phyloP scores from a whole-genome alignment of 2,329 filamentous ascomycete species.

The Fusarium mundagurra region DNA sequence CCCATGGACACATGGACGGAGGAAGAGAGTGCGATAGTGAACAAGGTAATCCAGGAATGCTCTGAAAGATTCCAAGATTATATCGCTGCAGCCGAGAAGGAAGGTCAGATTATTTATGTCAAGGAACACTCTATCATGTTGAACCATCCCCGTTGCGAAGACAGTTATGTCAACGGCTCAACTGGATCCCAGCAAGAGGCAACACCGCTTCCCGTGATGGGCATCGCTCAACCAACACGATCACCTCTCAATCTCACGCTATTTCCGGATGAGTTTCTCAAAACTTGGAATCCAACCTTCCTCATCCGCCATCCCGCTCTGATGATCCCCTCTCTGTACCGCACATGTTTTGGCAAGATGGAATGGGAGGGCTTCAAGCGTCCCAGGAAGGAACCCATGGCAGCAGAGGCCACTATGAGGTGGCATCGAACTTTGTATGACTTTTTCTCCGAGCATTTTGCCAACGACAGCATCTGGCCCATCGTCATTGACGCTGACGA shows the following conservation, averaged over 20 bases:
- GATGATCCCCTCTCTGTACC: conserved; percentile 25
- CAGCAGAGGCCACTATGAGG: conserved; percentile 16
- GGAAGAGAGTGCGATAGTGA: not conserved
- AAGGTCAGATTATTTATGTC: conserved; percentile 16
- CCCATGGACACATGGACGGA: conserved; percentile 24
- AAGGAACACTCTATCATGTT: conserved; percentile 31
- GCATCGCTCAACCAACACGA: conserved; percentile 3
- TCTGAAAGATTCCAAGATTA: conserved; percentile 20
- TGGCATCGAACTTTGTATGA: conserved; percentile 29
- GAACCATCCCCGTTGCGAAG: conserved; percentile 16
- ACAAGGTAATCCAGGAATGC: conserved; percentile 1
- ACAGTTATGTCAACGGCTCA: not conserved
- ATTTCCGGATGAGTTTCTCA: conserved; percentile 34
- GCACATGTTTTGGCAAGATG: conserved; percentile 2
- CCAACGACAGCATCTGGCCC: conserved; percentile 23
- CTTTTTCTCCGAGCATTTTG: conserved; percentile 19
- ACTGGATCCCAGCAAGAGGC: not conserved
- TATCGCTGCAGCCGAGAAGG: conserved; percentile 16
- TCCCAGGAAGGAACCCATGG: not conserved
- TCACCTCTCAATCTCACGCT: conserved; percentile 29
- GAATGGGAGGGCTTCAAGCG: not conserved
- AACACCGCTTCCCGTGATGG: not conserved
- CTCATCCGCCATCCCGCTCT: conserved; percentile 34
- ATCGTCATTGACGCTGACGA: conserved; percentile 35
- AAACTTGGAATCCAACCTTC: conserved; percentile 36